These are phyloP conservation scores for Rhododendron mucronatum DNA, from an alignment of 148 eudicot genomes.

Conservation along the genomic window DNA sequence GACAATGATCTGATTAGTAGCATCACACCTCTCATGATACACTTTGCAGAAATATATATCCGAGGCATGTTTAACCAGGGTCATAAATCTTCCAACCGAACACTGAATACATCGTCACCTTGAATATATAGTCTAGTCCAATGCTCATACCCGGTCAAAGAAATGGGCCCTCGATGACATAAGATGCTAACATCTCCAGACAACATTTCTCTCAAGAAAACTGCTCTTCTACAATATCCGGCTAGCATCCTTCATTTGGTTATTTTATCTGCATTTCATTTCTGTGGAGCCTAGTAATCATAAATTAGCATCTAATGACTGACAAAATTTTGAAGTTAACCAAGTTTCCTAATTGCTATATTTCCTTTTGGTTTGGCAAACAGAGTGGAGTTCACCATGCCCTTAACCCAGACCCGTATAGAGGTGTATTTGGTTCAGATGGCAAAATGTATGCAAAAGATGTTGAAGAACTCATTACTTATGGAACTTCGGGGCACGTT, in stretches of 20 bases:
- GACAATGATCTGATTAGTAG: background rate
- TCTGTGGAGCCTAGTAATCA: background rate
- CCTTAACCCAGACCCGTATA: constrained; percentile 85
- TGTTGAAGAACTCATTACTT: constrained; percentile 72
- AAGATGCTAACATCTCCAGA: background rate
- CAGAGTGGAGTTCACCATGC: constrained; percentile 98
- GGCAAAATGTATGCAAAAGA: constrained; percentile 83
- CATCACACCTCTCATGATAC: background rate
- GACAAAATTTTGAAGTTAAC: background rate
- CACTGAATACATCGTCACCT: background rate
- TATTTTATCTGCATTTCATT: background rate
- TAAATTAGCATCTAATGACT: background rate
- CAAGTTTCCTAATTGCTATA: background rate
- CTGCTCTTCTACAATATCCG: background rate
- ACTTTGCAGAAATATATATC: background rate
- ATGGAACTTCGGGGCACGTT: constrained; percentile 80
- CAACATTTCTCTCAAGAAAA: background rate
- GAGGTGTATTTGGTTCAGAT: constrained; percentile 93
- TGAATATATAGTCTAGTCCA: too few species aligned
- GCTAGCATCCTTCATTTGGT: background rate
- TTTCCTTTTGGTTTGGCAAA: constrained; percentile 8
- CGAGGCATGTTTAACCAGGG: background rate
- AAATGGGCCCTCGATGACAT: background rate
- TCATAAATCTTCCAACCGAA: background rate
- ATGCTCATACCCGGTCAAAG: background rate